A percentile compares a stretch with the other conserved stretches of the same genome.
Evolutionary conservation across 1,284 basidiomycete genomes (phyloP).

Genomic region (Trichosporon asahii): DNA sequence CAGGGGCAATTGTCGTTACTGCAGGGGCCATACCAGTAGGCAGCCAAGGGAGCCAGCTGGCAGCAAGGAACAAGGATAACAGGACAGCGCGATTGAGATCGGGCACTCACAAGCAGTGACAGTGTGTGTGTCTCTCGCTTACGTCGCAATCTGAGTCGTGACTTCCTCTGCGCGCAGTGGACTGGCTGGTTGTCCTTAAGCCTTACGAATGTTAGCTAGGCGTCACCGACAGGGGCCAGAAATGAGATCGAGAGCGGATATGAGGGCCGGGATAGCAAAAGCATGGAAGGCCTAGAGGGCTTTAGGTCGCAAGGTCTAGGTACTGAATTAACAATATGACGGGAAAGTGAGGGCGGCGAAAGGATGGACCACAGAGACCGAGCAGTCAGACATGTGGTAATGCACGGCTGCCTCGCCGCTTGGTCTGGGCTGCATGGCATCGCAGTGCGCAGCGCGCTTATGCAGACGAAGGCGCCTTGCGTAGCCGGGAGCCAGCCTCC

Average conservation of each 20-base stretch:
- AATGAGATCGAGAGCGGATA: slow-evolving; percentile 1
- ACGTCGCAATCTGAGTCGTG: neutral
- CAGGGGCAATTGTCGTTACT: neutral
- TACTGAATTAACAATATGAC: slow-evolving; percentile 4
- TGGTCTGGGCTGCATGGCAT: neutral
- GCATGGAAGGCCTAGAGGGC: neutral
- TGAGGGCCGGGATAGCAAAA: neutral
- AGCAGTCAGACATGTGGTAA: neutral
- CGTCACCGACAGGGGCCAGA: neutral
- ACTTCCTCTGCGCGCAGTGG: neutral
- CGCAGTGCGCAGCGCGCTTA: neutral
- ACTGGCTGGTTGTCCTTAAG: neutral
- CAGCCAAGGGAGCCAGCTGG: neutral
- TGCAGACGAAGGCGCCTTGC: neutral
- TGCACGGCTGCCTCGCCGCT: neutral
- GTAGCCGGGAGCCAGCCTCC: neutral
- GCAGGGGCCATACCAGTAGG: neutral
- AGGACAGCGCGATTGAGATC: neutral
- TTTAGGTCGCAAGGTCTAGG: neutral
- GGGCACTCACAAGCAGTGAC: neutral
- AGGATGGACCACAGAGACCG: neutral
- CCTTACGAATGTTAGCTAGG: slow-evolving; percentile 2
- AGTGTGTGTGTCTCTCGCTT: neutral
- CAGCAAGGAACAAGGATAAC: neutral
- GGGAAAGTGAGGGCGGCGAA: neutral